Percentiles rank a stretch among this genome's conserved stretches.
Evolutionary conservation across 2,329 filamentous ascomycete species (phyloP).

Genomic region (Passalora sequoiae): DNA sequence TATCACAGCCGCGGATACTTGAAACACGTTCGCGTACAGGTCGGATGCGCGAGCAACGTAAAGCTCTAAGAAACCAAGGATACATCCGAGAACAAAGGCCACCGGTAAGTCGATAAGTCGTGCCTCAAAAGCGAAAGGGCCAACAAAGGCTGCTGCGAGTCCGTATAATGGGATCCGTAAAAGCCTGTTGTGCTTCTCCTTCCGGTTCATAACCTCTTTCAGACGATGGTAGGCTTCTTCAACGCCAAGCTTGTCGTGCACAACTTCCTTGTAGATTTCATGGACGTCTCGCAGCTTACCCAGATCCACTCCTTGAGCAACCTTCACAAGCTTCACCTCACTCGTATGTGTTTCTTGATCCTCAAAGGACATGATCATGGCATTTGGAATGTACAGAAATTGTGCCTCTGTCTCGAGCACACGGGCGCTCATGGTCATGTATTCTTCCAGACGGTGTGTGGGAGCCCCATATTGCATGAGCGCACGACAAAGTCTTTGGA

Average conservation of each 20-base stretch:
- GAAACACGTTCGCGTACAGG: constrained; percentile 55
- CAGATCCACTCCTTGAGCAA: constrained; percentile 63
- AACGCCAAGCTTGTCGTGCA: constrained; percentile 66
- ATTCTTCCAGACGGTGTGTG: constrained; percentile 85
- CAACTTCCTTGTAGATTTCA: constrained; percentile 71
- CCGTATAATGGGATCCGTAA: constrained; percentile 63
- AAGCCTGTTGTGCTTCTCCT: constrained; percentile 49
- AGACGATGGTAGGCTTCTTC: constrained; percentile 62
- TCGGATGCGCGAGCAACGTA: constrained; percentile 68
- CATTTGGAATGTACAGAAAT: constrained; percentile 86
- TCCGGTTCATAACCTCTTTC: constrained; percentile 56
- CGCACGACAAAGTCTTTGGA: constrained; percentile 76
- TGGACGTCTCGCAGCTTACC: constrained; percentile 69
- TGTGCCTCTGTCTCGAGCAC: constrained; percentile 83
- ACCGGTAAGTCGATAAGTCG: constrained; percentile 72
- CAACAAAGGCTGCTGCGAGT: constrained; percentile 68
- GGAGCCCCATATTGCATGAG: constrained; percentile 88
- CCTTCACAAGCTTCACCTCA: constrained; percentile 68
- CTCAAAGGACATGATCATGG: constrained; percentile 89
- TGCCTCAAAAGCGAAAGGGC: constrained; percentile 73
- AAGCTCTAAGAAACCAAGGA: constrained; percentile 69
- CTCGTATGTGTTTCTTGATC: constrained; percentile 67
- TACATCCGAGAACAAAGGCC: constrained; percentile 66
- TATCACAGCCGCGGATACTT: constrained; percentile 44
- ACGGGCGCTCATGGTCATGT: constrained; percentile 79